A percentile compares a stretch with the other conserved stretches of the same genome.
Evolutionary conservation across 306 rosid genomes (phyloP).

Genomic region (Inga laurina): DNA sequence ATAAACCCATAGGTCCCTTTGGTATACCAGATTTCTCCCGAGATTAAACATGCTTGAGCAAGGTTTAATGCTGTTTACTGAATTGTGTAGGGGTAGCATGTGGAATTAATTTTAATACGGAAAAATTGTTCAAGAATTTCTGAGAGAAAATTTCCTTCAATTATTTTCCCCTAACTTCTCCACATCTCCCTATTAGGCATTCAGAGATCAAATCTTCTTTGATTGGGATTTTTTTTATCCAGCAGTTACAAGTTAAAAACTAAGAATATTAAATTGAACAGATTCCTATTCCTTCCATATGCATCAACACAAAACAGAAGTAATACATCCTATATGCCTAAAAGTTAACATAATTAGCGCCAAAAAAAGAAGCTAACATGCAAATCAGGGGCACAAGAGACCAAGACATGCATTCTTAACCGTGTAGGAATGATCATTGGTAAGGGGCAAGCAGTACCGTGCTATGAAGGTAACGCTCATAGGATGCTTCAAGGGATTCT

Average conservation of each 20-base stretch:
- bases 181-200: not conserved
- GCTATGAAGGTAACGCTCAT: conserved; percentile 86
- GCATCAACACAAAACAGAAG: conserved; percentile 13
- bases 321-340: conserved; percentile 13
- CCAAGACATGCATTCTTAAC: not conserved
- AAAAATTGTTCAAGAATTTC: conserved; percentile 8
- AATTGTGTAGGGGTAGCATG: too few species aligned
- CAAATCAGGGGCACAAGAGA: conserved; percentile 15
- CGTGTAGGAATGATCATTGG: conserved; percentile 18
- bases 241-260: conserved; percentile 1
- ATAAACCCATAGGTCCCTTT: conserved; percentile 22
- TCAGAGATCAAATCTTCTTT: not conserved
- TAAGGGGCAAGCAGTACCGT: conserved; percentile 59
- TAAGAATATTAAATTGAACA: conserved; percentile 1
- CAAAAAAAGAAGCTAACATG: not conserved
- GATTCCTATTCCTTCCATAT: not conserved
- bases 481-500: conserved; percentile 93
- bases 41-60: conserved; percentile 21
- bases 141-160: not conserved
- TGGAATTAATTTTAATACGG: not conserved
- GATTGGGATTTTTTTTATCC: not conserved
- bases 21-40: not conserved
- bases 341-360: not conserved
- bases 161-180: not conserved
- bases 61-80: not conserved